Base-by-base conservation (phyloP, 495 filamentous ascomycete species). In the Hypoxylon trugodes region DNA sequence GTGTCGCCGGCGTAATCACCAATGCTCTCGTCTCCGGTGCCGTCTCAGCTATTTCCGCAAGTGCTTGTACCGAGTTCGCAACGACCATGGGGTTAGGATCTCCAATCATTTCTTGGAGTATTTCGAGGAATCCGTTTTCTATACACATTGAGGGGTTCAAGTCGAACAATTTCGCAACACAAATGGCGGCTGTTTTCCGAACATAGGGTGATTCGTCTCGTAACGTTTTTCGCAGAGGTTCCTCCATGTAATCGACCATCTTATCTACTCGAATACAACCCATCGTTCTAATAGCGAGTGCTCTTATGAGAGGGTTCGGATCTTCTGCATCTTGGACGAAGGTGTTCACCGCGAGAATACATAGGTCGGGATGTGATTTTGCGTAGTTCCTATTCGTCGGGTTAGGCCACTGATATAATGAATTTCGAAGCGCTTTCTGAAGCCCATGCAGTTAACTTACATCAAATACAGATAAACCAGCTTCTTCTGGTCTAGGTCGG, bases 241-340 rank as follows among this genome's bases (percentile, higher is more conserved):
- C 95, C 76, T 99, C 95, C 95, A 98, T 97, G 74, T 99, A 99
- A 71, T 99, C 96, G 61, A 98, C 91, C 89, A 99, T 99, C 78
- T 99, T 99, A 61, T 98, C 95, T 59, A 99, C 95, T 36, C 95
- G 84, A 59, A 99, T 97, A 75, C 95, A 98, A 21, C 95, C 95
- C 95, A 99, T 99, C n/a, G 95, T 99, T 35, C 95, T 85, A 72
- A 99, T 96, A 38, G 95, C 95, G 10, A 99, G 82, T 13, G 95
- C 95, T 75, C 96, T 83, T 65, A 99, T 92, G 4, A 99, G 83
- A 1, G 95, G 95, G 73, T 99, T 99, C 47, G 95, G 95, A 74
- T 99, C 95, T 84, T 99, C 95, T 6, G 95, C 93, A 71, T 99
- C 95, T 83, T 99, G 95, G 15, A 98, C 94, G 67, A 99, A 99